Evolutionary conservation across 306 rosid species (phyloP), one percentile per base, ranked within the genome.

Genomic region (Castanea crenata): DNA sequence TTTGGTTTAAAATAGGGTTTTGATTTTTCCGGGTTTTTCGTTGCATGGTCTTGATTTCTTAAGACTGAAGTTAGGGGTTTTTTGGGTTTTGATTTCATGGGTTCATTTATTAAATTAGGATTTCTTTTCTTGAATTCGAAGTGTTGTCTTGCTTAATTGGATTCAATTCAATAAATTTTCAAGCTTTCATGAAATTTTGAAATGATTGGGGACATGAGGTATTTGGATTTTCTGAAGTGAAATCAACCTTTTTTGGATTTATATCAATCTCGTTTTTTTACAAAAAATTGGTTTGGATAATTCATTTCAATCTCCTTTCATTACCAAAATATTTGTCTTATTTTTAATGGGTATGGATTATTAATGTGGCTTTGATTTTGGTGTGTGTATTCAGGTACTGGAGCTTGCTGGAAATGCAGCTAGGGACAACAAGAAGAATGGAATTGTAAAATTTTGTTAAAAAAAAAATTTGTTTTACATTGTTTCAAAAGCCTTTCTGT

Each of bases 341-440:
- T 49, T 49, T 49, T 49, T 49, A 3, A 12, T 12, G 23, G 19
- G 31, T 32, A 14, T 13, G 15, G n/a, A 20, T 21, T 73, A 46
- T 75, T 25, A 18, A 27, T 20, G 31, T 58, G 29, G 10, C 0
- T n/a, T 34, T 51, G 31, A 20, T 61, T 64, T 21, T 71, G 41
- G 49, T 2, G 1, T 29, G 59, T 10, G 11, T 57, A 5, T 73
- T 44, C 41, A 93, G 98, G 97, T 90, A 1, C 77, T 93, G 83
- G 98, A 93, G 70, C 84, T 91, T 32, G 98, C 98, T 32, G 98
- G 98, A 0, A 93, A 91, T 13, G 98, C 98, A 5, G 98, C 98
- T 0, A 90, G 97, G 55, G 98, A 93, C n/a, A 91, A 91, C 88
- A 91, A 91, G 94, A 93, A 91, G 90, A 93, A 90, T 1, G 87